Evolutionary conservation across 768 basidiomycete genomes (phyloP).

Genomic region (Lentinula sp.): DNA sequence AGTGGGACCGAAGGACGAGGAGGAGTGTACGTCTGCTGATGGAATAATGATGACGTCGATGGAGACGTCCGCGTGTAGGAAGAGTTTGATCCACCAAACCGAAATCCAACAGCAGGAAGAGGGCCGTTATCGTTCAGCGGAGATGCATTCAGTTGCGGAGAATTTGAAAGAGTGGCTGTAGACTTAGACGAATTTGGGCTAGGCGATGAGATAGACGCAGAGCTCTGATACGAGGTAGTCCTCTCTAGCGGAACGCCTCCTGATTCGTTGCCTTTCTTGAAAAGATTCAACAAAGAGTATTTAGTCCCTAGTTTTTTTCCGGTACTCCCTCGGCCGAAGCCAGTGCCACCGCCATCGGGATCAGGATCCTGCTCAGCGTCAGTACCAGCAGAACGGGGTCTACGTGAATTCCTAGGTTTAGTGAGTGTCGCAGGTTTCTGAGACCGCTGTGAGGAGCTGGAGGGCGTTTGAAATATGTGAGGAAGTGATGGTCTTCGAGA

Average conservation of each 20-base stretch:
- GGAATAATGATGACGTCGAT: conserved; percentile 2
- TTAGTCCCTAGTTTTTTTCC: conserved; percentile 56
- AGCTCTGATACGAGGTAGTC: conserved; percentile 15
- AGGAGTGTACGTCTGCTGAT: not conserved
- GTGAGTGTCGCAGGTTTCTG: conserved; percentile 29
- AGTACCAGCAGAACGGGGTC: conserved; percentile 72
- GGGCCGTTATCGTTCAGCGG: conserved; percentile 15
- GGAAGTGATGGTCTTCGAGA: conserved; percentile 69
- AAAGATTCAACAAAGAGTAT: conserved; percentile 67
- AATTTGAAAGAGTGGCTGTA: conserved; percentile 15
- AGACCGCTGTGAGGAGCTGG: conserved; percentile 22
- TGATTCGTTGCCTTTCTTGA: conserved; percentile 47
- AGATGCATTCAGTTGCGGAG: conserved; percentile 14
- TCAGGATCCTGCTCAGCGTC: conserved; percentile 45
- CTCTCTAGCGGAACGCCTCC: conserved; percentile 10
- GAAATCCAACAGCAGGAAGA: conserved; percentile 16
- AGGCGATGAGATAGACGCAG: conserved; percentile 13
- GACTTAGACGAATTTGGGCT: not conserved
- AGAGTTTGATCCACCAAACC: conserved; percentile 22
- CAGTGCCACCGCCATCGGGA: conserved; percentile 19
- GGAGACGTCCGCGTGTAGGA: conserved; percentile 16
- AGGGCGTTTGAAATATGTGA: conserved; percentile 35
- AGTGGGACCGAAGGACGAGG: conserved; percentile 26
- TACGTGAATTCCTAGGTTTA: conserved; percentile 29
- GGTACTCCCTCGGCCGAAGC: conserved; percentile 28